These are phyloP conservation scores for Heterobasidion parviporum DNA, from an alignment of 1,284 basidiomycete species.

Conservation along the genomic window DNA sequence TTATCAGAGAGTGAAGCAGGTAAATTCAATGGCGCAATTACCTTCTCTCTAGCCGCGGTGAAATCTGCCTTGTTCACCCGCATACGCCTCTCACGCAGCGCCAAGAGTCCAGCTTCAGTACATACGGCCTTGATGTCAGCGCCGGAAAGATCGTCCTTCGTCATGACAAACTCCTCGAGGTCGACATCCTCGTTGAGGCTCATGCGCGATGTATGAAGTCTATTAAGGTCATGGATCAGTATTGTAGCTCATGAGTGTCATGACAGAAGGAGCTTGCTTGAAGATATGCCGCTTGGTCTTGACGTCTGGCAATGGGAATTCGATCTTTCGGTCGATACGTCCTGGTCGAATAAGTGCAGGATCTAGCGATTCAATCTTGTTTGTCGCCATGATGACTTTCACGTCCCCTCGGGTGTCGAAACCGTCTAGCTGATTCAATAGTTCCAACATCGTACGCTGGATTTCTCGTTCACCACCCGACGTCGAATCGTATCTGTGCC, in stretches of 20 bases:
- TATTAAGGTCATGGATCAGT: constrained; percentile 17
- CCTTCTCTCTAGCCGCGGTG: constrained; percentile 83
- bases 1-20: constrained; percentile 7
- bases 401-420: constrained; percentile 99
- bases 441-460: constrained; percentile 97
- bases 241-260: background rate
- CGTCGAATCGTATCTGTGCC: constrained; percentile 81
- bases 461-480: constrained; percentile 98
- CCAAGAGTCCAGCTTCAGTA: constrained; percentile 93
- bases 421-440: constrained; percentile 96
- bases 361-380: constrained; percentile 92
- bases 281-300: constrained; percentile 99
- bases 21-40: constrained; percentile 1
- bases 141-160: constrained; percentile 94
- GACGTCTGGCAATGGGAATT: constrained; percentile 89
- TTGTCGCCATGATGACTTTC: constrained; percentile 94
- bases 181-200: constrained; percentile 89
- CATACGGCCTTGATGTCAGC: constrained; percentile 98
- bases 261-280: constrained; percentile 39
- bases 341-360: constrained; percentile 97
- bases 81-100: constrained; percentile 93
- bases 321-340: constrained; percentile 98
- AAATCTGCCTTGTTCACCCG: constrained; percentile 92
- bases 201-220: constrained; percentile 95
- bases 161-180: constrained; percentile 92